Base-by-base conservation (phyloP, 2,329 filamentous ascomycete genomes). In the Emergomyces orientalis region DNA sequence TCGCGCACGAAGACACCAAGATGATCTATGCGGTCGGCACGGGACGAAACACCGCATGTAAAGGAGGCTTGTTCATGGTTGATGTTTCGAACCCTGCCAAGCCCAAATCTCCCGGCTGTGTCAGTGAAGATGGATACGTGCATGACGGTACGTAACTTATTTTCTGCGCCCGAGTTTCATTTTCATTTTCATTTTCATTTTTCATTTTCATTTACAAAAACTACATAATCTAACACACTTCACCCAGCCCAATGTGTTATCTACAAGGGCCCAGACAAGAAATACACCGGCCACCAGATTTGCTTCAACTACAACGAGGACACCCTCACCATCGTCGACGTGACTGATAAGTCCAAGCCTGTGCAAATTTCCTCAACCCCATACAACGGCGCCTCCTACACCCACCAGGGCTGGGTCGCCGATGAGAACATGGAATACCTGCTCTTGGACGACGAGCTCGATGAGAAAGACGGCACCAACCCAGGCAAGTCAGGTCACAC, bases 321-420 rank as follows among this genome's bases (percentile, higher is more conserved):
- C 49, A 67, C 67, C n/a, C 63, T 71, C 27, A 70, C 67, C 25
- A 66, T 70, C 54, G 59, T 66, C 47, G 67, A 68, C 49, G 67
- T 67, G 19, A 67, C 67, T 13, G 61, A 67, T 56, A 67, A 64
- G 57, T 11, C 41, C 17, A 60, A 52, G 14, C 65, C 75, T 62
- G 76, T 70, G 25, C 75, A 83, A 64, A 78, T 85, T 65, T 84
- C 82, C 59, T 76, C 76, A 63, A 84, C 81, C 1, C 79, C 78
- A 0, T 85, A 85, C 70, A 77, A 80, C n/a, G 82, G 83, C 49
- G 80, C 80, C n/a, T 41, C 77, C 19, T 86, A 85, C 73, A 84
- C 82, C 1, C 84, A 86, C 69, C 83, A 85, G 68, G 84, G 84
- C 7, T 81, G 79, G 74, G 74, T 85, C 3, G 75, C 83, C 30